Conservation (phyloP, 257 asterid species). For the Nicotiana sylvestris region DNA sequence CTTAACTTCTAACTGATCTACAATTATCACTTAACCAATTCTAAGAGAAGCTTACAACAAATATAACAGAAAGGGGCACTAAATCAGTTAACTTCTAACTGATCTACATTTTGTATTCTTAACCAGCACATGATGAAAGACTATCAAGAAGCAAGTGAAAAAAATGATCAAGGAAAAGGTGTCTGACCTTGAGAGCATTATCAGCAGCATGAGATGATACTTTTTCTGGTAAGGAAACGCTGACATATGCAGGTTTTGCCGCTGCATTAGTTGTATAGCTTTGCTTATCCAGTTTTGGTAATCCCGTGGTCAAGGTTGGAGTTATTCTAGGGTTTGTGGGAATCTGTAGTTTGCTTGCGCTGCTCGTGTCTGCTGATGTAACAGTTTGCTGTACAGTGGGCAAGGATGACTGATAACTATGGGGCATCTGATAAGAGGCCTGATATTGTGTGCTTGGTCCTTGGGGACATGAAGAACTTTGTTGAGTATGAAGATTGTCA, state of each 20-base stretch:
- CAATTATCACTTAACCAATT: background rate
- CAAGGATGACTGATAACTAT: slow-evolving; percentile 55
- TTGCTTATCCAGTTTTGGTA: slow-evolving; percentile 61
- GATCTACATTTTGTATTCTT: background rate
- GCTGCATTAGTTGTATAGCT: slow-evolving; percentile 32
- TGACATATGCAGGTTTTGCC: slow-evolving; percentile 74
- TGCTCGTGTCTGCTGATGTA: slow-evolving; percentile 48
- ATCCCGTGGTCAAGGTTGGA: slow-evolving; percentile 49
- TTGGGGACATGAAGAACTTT: slow-evolving; percentile 43
- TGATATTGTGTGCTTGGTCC: slow-evolving; percentile 44
- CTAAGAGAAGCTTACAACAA: background rate
- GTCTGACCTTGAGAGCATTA: slow-evolving; percentile 66
- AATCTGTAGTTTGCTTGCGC: slow-evolving; percentile 73
- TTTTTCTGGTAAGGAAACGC: slow-evolving; percentile 56
- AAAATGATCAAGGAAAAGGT: slow-evolving; percentile 5
- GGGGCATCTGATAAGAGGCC: slow-evolving; percentile 53
- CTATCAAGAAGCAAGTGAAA: background rate
- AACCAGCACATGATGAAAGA: background rate
- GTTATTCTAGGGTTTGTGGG: slow-evolving; percentile 97
- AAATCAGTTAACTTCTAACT: background rate
- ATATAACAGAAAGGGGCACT: background rate
- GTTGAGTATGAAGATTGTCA: slow-evolving; percentile 52
- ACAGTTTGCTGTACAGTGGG: slow-evolving; percentile 55
- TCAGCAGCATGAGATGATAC: slow-evolving; percentile 45
- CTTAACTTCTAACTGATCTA: background rate